Evolutionary conservation across 306 rosid species (phyloP).

Genomic region (Citrullus amarus): DNA sequence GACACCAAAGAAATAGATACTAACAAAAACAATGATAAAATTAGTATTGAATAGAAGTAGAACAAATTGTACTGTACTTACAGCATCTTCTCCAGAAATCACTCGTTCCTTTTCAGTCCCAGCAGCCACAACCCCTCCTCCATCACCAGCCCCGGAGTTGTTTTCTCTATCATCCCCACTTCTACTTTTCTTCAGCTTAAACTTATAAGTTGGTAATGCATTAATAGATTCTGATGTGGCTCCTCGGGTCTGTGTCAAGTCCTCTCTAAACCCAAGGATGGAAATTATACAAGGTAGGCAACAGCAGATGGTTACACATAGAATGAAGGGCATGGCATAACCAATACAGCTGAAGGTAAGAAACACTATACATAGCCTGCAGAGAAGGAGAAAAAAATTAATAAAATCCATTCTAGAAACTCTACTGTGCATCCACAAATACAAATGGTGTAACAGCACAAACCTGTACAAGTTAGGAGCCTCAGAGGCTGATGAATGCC

Average conservation of each 20-base stretch:
- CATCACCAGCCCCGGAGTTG: conserved; percentile 41
- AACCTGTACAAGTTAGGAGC: conserved; percentile 97
- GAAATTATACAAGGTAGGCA: conserved; percentile 96
- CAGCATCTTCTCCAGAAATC: conserved; percentile 94
- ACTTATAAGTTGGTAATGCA: conserved; percentile 80
- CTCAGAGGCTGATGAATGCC: conserved; percentile 48
- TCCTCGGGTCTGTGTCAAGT: conserved; percentile 67
- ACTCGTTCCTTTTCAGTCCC: conserved; percentile 85
- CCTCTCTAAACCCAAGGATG: conserved; percentile 89
- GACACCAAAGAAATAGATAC: background rate
- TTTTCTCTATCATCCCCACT: conserved; percentile 34
- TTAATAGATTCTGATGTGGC: conserved; percentile 86
- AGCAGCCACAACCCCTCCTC: conserved; percentile 84
- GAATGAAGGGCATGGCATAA: conserved; percentile 97
- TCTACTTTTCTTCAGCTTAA: conserved; percentile 68
- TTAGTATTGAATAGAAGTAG: background rate
- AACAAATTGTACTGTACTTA: conserved; percentile 21
- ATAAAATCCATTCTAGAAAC: background rate
- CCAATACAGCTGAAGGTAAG: conserved; percentile 92
- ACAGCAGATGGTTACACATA: conserved; percentile 95
- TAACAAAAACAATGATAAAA: background rate
- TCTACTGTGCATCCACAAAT: background rate
- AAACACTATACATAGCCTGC: conserved; percentile 93
- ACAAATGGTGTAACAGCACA: conserved; percentile 8
- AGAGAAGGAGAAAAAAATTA: conserved; percentile 19